These are phyloP conservation scores for Biscogniauxia sp. DNA, from an alignment of 2,329 filamentous ascomycete species.

Conservation along the genomic window DNA sequence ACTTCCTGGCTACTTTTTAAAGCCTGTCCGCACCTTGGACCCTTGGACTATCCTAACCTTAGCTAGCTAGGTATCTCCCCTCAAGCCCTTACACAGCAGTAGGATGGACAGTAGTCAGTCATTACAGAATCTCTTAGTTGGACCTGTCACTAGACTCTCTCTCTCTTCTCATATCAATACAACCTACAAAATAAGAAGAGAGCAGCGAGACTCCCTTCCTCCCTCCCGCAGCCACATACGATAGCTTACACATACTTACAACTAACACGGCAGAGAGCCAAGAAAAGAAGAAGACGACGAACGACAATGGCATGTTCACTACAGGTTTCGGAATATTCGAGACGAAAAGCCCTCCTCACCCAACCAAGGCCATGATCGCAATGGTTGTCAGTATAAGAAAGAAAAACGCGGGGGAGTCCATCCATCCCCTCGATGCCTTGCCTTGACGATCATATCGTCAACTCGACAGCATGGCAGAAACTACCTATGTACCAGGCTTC, in stretches of 20 bases:
- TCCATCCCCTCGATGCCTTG: background rate
- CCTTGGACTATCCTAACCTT: too few species aligned
- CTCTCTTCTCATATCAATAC: too few species aligned
- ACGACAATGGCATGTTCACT: background rate
- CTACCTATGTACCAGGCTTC: slow-evolving; percentile 1
- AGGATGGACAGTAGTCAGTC: background rate
- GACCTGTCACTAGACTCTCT: too few species aligned
- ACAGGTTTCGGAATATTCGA: background rate
- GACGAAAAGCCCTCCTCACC: background rate
- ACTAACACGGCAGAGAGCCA: too few species aligned
- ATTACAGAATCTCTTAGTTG: background rate
- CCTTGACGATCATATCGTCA: background rate
- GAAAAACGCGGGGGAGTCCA: background rate
- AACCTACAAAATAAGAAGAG: too few species aligned
- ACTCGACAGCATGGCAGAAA: background rate
- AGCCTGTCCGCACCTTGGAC: background rate
- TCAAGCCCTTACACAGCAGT: background rate
- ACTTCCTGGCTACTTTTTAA: background rate
- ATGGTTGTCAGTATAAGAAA: background rate
- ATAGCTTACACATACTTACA: too few species aligned
- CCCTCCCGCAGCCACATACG: too few species aligned
- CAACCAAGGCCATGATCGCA: background rate
- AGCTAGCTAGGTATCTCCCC: too few species aligned
- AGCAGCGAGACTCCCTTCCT: too few species aligned
- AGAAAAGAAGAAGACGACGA: too few species aligned